phyloP scores from a whole-genome alignment of 495 filamentous ascomycete genomes.

The Aspergillus funiculosus region DNA sequence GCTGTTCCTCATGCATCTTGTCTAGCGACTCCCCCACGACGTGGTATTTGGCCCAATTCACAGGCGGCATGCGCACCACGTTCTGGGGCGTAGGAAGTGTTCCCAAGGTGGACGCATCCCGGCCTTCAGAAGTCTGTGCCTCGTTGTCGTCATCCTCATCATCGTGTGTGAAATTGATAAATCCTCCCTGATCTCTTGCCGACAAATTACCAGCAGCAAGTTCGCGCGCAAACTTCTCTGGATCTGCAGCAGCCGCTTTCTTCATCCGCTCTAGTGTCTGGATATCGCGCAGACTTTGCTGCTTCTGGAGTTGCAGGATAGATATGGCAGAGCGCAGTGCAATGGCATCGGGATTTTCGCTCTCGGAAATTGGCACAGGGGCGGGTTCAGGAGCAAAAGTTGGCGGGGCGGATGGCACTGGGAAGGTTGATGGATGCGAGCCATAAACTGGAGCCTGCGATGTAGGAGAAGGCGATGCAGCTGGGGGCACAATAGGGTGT shows the following conservation, averaged over 20 bases:
- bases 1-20: slow-evolving; percentile 74
- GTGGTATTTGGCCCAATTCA: slow-evolving; percentile 89
- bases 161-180: slow-evolving; percentile 37
- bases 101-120: slow-evolving; percentile 31
- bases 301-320: slow-evolving; percentile 75
- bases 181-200: slow-evolving; percentile 33
- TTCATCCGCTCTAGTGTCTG: slow-evolving; percentile 57
- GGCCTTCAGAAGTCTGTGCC: not conserved
- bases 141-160: slow-evolving; percentile 37
- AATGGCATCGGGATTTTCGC: slow-evolving; percentile 75
- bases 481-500: slow-evolving; percentile 34
- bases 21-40: slow-evolving; percentile 75
- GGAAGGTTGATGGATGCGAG: not conserved
- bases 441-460: slow-evolving; percentile 13
- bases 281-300: slow-evolving; percentile 68
- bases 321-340: slow-evolving; percentile 74
- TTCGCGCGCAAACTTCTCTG: slow-evolving; percentile 60
- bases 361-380: slow-evolving; percentile 64
- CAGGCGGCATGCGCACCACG: slow-evolving; percentile 72
- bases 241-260: slow-evolving; percentile 57
- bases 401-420: slow-evolving; percentile 14
- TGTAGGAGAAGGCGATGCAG: slow-evolving; percentile 29
- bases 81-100: slow-evolving; percentile 73
- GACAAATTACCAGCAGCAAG: slow-evolving; percentile 51
- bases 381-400: slow-evolving; percentile 44